Percentiles rank a stretch among this genome's conserved stretches.
These are phyloP conservation scores for Closterium sp. DNA, from an alignment of 139 green algal genomes.

Conservation along the genomic window DNA sequence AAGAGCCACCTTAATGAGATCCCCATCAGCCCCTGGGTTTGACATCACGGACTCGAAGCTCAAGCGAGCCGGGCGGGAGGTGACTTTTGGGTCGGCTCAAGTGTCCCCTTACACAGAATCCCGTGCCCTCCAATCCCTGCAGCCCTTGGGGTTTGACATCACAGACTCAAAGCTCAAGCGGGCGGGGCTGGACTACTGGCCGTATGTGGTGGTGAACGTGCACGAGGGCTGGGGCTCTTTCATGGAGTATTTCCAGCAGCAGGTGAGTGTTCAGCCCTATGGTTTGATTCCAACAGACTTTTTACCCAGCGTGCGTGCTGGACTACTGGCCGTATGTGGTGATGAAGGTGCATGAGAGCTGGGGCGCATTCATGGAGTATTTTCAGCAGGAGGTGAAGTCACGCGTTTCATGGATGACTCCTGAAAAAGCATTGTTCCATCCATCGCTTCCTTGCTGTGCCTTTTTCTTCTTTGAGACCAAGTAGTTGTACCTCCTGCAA, in stretches of 20 bases:
- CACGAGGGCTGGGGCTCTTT: slow-evolving; percentile 64
- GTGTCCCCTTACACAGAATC: too few relatives aligned
- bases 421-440: too few relatives aligned
- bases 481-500: too few relatives aligned
- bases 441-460: too few relatives aligned
- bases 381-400: slow-evolving; percentile 13
- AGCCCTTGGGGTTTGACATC: slow-evolving; percentile 58
- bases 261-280: background rate
- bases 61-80: slow-evolving; percentile 51
- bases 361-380: slow-evolving; percentile 52
- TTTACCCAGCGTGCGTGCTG: too few relatives aligned
- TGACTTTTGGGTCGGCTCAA: too few relatives aligned
- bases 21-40: slow-evolving; percentile 62
- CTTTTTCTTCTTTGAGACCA: too few relatives aligned
- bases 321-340: slow-evolving; percentile 62
- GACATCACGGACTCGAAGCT: slow-evolving; percentile 47
- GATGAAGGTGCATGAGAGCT: slow-evolving; percentile 71
- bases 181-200: slow-evolving; percentile 54
- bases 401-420: too few relatives aligned
- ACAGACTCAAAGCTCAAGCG: slow-evolving; percentile 52
- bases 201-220: slow-evolving; percentile 67
- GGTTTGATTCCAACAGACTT: slow-evolving; percentile 10
- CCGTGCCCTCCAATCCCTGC: slow-evolving; percentile 53
- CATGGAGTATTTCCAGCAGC: slow-evolving; percentile 36
- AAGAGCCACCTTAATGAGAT: too few relatives aligned